Base-by-base conservation (phyloP, 495 filamentous ascomycete genomes). In the Penicillium egyptiacum region DNA sequence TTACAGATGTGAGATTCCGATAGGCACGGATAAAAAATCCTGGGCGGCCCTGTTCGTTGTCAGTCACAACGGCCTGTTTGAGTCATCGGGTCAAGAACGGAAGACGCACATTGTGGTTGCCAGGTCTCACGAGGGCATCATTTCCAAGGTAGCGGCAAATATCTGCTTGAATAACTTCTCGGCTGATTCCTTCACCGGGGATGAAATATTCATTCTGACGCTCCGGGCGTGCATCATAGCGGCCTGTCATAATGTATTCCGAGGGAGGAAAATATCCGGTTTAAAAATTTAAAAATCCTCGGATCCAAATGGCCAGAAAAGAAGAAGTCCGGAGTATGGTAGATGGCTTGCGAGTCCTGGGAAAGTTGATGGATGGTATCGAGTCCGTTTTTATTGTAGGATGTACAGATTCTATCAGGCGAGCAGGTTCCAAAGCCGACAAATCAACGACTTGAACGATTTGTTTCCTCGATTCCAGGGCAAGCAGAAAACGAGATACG, bases 131-230 rank as follows among this genome's bases (percentile, higher is more conserved):
- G 62, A 92, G 83, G 31, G 92, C 92, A 81, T 96, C 92, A 67
- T 89, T 90, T 62, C 91, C 92, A 56, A 96, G 84, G 69, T 94
- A 96, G 70, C 91, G 88, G 79, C 91, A 95, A 58, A 96, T 93
- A 76, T 96, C 91, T 69, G 91, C 88, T 68, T 91, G 90, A 74
- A 96, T 94, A 66, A 96, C 92, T 72, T 96, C 90, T 58, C 92
- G 84, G 73, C 89, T 88, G 72, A 96, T 96, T 65, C 91, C 91
- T 62, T 94, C 89, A 61, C 89, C 89, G 23, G 88, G 87, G 53
- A 93, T 85, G 71, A 95, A 96, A 70, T 91, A 93, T 77, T 90
- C 86, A 73, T 91, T 90, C 68, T 86, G 85, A 68, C 86, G 85
- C 60, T 70, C 60, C 75, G 75, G 55, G 71, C 60, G 57, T 62